Evolutionary conservation across 352 stramenopile species (phyloP), one percentile per base, ranked within the genome.

Genomic region (Pythium chondricola): DNA sequence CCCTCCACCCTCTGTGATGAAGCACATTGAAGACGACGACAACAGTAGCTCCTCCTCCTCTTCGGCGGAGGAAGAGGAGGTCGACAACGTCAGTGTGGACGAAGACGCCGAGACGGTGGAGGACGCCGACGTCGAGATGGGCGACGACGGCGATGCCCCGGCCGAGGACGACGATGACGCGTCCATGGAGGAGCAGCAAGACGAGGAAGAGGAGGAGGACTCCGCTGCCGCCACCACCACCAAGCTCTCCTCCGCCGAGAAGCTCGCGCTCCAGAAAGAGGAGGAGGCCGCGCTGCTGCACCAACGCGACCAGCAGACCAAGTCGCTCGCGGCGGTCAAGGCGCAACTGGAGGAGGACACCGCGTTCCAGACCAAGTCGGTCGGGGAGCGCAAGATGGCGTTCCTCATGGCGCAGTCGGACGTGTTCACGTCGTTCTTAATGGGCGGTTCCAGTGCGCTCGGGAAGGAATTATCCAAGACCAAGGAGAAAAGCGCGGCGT

Each of bases 371-470:
- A 58, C 58, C 20, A 88, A 88, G 55, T 60, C 63, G 2, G 56
- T 60, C 10, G n/a, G 61, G 1, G 73, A 93, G 50, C 78, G 80
- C 62, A 86, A 85, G 46, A 84, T 93, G 75, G 73, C 71, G 32
- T 93, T 93, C 50, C 61, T 93, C n/a, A 93, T 93, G 83, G 83
- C 83, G 2, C 83, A 79, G 61, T 93, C 83, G 39, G 80, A 93
- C 52, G 83, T 93, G 13, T 93, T 93, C 54, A 93, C 83, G 57
- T 87, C 71, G 35, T 93, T 93, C 40, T 57, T 93, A 18, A 93
- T 93, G 83, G 83, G 83, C 43, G 83, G 83, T 2, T 85, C 70
- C 6, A 91, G 75, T 33, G 48, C 80, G 3, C 52, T 93, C 6
- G 83, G 83, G 7, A 86, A 87, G 48, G 80, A 85, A 22, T 90